Evolutionary conservation across 768 basidiomycete species (phyloP).

Genomic region (Boletus sp.): DNA sequence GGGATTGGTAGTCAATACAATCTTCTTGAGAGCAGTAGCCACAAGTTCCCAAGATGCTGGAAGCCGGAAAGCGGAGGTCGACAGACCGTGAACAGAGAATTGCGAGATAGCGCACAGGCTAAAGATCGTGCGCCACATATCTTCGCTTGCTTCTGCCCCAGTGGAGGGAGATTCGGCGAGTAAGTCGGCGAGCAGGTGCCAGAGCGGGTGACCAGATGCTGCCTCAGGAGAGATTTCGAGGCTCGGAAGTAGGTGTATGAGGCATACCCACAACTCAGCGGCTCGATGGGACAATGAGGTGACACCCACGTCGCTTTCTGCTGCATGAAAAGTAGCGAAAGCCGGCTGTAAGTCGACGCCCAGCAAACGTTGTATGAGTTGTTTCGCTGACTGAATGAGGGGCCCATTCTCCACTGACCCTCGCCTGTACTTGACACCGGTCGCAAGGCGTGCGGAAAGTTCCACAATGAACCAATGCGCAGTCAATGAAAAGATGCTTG

Average conservation of each 20-base stretch:
- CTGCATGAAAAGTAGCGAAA: slow-evolving; percentile 17
- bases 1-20: slow-evolving; percentile 52
- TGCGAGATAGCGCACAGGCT: slow-evolving; percentile 73
- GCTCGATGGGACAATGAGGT: slow-evolving; percentile 40
- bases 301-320: slow-evolving; percentile 30
- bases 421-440: slow-evolving; percentile 25
- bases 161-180: slow-evolving; percentile 32
- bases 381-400: slow-evolving; percentile 28
- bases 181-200: slow-evolving; percentile 40
- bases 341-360: slow-evolving; percentile 44
- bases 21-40: slow-evolving; percentile 50
- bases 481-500: slow-evolving; percentile 37
- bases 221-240: slow-evolving; percentile 16
- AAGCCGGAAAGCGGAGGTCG: slow-evolving; percentile 39
- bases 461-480: slow-evolving; percentile 67
- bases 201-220: slow-evolving; percentile 38
- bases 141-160: slow-evolving; percentile 53
- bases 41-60: slow-evolving; percentile 67
- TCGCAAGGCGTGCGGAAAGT: slow-evolving; percentile 40
- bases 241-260: slow-evolving; percentile 54
- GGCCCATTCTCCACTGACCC: slow-evolving; percentile 25
- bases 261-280: slow-evolving; percentile 70
- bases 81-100: slow-evolving; percentile 57
- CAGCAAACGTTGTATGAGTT: slow-evolving; percentile 52
- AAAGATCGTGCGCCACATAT: slow-evolving; percentile 69